These are phyloP conservation scores for Scedosporium minutisporum DNA, from an alignment of 2,329 filamentous ascomycete species.

Conservation along the genomic window DNA sequence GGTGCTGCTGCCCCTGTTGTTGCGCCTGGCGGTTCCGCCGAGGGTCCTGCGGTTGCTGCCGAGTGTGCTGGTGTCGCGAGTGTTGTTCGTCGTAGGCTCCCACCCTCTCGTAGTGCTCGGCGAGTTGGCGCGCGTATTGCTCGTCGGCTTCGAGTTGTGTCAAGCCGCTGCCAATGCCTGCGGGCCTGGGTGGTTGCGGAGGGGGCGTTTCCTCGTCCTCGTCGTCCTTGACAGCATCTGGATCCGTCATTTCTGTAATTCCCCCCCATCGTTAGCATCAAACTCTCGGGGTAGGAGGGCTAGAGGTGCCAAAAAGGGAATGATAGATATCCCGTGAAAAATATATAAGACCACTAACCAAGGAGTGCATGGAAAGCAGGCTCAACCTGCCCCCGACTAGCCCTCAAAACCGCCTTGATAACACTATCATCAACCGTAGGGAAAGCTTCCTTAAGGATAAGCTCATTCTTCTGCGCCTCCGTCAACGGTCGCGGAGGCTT, in stretches of 20 bases:
- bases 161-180: slow-evolving; percentile 48
- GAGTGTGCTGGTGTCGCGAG: slow-evolving; percentile 32
- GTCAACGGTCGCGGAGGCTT: slow-evolving; percentile 80
- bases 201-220: slow-evolving; percentile 54
- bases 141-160: slow-evolving; percentile 87
- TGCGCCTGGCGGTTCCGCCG: slow-evolving; percentile 27
- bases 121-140: slow-evolving; percentile 81
- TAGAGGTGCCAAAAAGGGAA: too few species aligned
- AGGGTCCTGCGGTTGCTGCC: slow-evolving; percentile 18
- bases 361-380: slow-evolving; percentile 92
- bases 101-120: slow-evolving; percentile 73
- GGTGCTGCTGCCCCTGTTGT: slow-evolving; percentile 26
- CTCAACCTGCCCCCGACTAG: slow-evolving; percentile 80
- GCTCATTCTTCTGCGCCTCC: slow-evolving; percentile 75
- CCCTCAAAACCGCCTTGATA: slow-evolving; percentile 77
- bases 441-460: slow-evolving; percentile 88
- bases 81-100: slow-evolving; percentile 49
- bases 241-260: slow-evolving; percentile 63
- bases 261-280: background rate
- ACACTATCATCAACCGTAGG: slow-evolving; percentile 71
- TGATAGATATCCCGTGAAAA: too few species aligned
- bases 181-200: slow-evolving; percentile 69
- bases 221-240: slow-evolving; percentile 51
- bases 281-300: too few species aligned
- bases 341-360: slow-evolving; percentile 39